Base-by-base conservation (phyloP, 768 basidiomycete genomes). In the Paxillus rubicundulus region DNA sequence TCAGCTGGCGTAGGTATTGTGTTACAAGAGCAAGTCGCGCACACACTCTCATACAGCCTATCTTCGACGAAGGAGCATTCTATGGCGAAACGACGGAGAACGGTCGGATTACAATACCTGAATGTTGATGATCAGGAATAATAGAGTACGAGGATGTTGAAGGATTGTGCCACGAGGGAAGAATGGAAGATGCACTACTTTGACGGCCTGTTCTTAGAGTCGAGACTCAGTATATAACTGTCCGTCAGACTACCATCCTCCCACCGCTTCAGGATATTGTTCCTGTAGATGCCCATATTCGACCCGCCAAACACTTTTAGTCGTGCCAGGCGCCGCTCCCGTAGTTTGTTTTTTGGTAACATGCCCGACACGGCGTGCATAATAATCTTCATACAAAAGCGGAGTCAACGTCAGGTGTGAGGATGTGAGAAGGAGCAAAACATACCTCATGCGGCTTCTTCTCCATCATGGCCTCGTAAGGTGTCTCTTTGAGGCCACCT, bases 301-400 rank as follows among this genome's bases (percentile, higher is more conserved):
- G 83, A 73, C 9, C 82, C 89, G 37, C 89, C 82, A 64, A 95
- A 98, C 58, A 98, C 89, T 55, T 89, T 87, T 45, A 99, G 77
- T 50, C 97, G 77, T 53, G 90, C 92, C 45, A 99, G 71, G 33
- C 97, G 81, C 42, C 90, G 79, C 43, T 96, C 90, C 21, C 97
- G 84, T 55, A 97, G 83, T 57, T 89, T 95, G 77, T 99, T 99
- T 74, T 98, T 99, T 32, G 96, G 97, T 49, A 99, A 77, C 97
- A 99, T 99, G 61, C 96, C 92, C 10, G 96, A 89, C 4, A 99
- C 97, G 4, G 97, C 97, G 58, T 92, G 84, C 12, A 92, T 85
- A 52, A 99, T 92, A 60, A 98, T 91, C 97, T 99, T 66, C 14
- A 50, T 5, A 13, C 17, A 30, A 46, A 36, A 33, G 39, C 16